These are phyloP conservation scores for Sphaerosporella brunnea DNA, from an alignment of 495 filamentous ascomycete genomes.

Conservation along the genomic window DNA sequence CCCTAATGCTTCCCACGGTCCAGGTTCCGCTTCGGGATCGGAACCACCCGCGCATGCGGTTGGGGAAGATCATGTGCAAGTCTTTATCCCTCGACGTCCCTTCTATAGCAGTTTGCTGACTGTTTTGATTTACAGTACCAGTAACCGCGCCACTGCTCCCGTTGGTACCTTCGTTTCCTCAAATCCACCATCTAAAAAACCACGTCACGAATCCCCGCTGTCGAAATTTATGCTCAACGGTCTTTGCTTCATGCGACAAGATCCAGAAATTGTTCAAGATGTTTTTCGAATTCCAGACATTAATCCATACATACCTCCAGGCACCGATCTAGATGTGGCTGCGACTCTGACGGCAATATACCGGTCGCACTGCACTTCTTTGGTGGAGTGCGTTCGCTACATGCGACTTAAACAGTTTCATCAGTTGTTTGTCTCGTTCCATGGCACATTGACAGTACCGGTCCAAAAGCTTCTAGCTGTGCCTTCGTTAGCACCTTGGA, in stretches of 20 bases:
- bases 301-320: constrained; percentile 50
- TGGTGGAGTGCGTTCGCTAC: constrained; percentile 85
- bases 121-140: constrained; percentile 17
- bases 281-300: constrained; percentile 62
- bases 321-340: constrained; percentile 67
- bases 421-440: constrained; percentile 86
- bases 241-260: constrained; percentile 23
- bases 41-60: constrained; percentile 27
- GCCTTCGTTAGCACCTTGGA: constrained; percentile 71
- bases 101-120: constrained; percentile 24
- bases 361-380: constrained; percentile 79
- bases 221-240: constrained; percentile 25
- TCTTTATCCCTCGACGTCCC: constrained; percentile 27
- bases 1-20: constrained; percentile 26
- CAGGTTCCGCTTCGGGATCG: constrained; percentile 28
- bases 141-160: constrained; percentile 17
- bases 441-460: constrained; percentile 86
- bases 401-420: constrained; percentile 91
- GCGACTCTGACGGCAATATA: constrained; percentile 71
- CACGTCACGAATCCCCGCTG: constrained; percentile 14
- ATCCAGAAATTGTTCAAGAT: constrained; percentile 30
- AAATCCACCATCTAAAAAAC: constrained; percentile 23
- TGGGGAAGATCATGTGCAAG: constrained; percentile 29
- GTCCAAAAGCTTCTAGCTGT: constrained; percentile 87
- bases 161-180: constrained; percentile 3